These are phyloP conservation scores for Breviolum minutum DNA, from an alignment of 73 alveolate species.

Conservation along the genomic window DNA sequence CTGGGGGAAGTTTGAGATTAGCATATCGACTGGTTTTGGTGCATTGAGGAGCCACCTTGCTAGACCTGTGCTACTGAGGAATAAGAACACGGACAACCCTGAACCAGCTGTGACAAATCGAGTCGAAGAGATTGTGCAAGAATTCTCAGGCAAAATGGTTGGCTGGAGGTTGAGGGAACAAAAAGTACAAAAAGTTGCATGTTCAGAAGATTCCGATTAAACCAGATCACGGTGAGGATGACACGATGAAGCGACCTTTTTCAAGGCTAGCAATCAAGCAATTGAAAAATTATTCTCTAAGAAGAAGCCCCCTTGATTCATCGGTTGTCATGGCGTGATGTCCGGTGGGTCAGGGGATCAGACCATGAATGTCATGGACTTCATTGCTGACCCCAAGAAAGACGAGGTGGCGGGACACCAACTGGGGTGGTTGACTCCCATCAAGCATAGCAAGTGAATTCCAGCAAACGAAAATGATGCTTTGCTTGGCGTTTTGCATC, in stretches of 20 bases:
- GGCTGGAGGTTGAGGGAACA: background rate
- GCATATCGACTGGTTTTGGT: background rate
- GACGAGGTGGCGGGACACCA: background rate
- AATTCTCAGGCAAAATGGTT: background rate
- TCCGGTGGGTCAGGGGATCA: background rate
- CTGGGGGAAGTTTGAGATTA: background rate
- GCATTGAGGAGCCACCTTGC: too few relatives aligned
- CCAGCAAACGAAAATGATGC: too few relatives aligned
- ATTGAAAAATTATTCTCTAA: too few relatives aligned
- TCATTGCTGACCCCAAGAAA: conserved; percentile 7
- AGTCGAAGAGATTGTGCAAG: conserved; percentile 17
- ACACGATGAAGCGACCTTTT: too few relatives aligned
- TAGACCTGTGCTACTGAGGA: background rate
- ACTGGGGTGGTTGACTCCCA: too few relatives aligned
- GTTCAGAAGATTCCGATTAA: background rate
- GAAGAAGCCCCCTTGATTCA: too few relatives aligned
- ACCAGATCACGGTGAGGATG: too few relatives aligned
- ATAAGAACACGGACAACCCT: background rate
- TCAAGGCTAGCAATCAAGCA: too few relatives aligned
- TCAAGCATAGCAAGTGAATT: too few relatives aligned
- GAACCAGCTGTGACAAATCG: conserved; percentile 30
- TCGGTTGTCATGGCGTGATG: too few relatives aligned
- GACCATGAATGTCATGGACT: conserved; percentile 31
- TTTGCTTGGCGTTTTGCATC: too few relatives aligned
- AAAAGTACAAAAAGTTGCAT: background rate